Base-by-base conservation (phyloP, 202 grass and related monocot genomes). In the Zizania palustris region DNA sequence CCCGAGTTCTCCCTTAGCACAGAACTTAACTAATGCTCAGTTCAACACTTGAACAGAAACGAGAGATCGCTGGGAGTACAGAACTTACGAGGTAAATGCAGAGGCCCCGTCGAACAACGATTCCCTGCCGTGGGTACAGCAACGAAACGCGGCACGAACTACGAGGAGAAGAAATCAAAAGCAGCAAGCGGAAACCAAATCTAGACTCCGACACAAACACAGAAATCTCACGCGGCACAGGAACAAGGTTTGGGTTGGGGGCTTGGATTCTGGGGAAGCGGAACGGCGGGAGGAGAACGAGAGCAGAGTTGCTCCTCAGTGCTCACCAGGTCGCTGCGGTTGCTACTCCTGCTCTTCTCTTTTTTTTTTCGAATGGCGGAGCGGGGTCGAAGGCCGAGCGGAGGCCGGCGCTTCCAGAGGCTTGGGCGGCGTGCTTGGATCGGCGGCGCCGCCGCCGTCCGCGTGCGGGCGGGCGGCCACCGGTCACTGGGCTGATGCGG, bases 281-380 rank as follows among this genome's bases (percentile, higher is more conserved):
- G 58, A 62, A 65, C 7, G 39, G 67, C 2, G 13, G 51, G 5
- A 19, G 55, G 2, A 28, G 22, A 39, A 37, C 13, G 3, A 12
- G 33, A 38, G 20, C 34, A 35, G 63, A 48, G 13, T 15, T 15
- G 56, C 39, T 70, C 7, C 70, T 88, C n/a, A n/a, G n/a, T n/a
- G n/a, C n/a, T n/a, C 81, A 81, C 86, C 80, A 18, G 14, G 69
- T 38, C 55, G 22, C 18, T 19, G 68, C 80, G 34, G 80, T 49
- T 20, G 63, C 57, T 56, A 54, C 63, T 28, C 56, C 39, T 28
- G 28, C 1, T 28, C 6, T 14, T 63, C 19, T 12, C 9, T 13
- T 4, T 50, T 6, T 54, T 49, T 60, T 46, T 57, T 56, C 65
- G 41, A 58, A 58, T 66, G 82, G 59, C 67, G 39, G 50, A 46